Base-by-base conservation (phyloP, 2,329 filamentous ascomycete species). In the Calonectria honghensis region DNA sequence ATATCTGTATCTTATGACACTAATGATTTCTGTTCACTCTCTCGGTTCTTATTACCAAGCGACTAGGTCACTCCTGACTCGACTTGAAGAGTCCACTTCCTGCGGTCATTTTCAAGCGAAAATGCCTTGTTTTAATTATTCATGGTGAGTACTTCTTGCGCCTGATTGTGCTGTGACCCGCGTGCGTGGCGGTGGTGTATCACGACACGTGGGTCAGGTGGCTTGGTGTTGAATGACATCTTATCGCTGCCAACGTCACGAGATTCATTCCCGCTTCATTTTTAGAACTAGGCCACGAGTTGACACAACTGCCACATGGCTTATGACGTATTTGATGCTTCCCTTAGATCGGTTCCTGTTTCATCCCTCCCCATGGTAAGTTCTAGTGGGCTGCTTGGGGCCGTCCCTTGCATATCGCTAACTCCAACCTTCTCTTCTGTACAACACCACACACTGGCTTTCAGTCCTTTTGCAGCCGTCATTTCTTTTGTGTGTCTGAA, bases 1-100 rank as follows among this genome's bases (percentile, higher is more conserved):
- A 85, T 86, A 85, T 76, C 54, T 81, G 81, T 82, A 82, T 80
- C 81, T 81, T 78, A 85, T 85, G 84, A 85, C 79, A 80, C 79
- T 82, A 81, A 81, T 82, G 76, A 79, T 79, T 77, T 76, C 63
- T 72, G 59, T 77, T 77, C 75, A 68, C 51, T 72, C 41, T 68
- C 52, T 59, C 61, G 68, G 37, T 54, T 45, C 59, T 69, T 64
- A 68, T 68, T 63, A 64, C 57, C 75, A 37, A 73, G 71, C 59
- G 75, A 68, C 69, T 50, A 68, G 76, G 75, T 78, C 79, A 80
- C 75, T 77, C 68, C 68, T 54, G 48, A 75, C 54, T 70, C 27
- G 57, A 69, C 39, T 57, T 61, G 48, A 66, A 68, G 37, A 59
- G 57, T 69, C 45, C 74, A 76, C 70, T 68, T 74, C 29, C 61